Base-by-base conservation (phyloP, 2,329 filamentous ascomycete genomes). In the Rhexocercosporidium sp. region DNA sequence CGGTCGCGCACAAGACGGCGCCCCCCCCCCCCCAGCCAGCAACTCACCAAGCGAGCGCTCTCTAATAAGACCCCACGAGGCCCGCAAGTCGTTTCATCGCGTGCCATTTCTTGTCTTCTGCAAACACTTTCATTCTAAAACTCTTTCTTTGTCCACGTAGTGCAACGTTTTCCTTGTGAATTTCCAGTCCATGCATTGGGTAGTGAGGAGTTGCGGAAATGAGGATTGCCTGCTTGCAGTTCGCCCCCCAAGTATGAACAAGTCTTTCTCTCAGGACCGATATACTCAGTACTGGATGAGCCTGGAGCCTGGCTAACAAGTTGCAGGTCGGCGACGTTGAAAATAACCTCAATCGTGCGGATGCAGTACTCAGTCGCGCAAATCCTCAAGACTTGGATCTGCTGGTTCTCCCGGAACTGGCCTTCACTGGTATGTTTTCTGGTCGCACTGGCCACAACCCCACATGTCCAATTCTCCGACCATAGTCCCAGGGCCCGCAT, bases 361-460 rank as follows among this genome's bases (percentile, higher is more conserved):
- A 94, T 70, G 78, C 83, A 0, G 82, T 94, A 5, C 80, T 95
- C 14, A 82, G 79, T 20, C 81, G 76, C 27, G 84, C 86, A 0
- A 79, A 83, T 6, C 79, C 83, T 0, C 78, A 84, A 1, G 80
- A 84, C 18, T 73, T 94, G 1, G 90, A 93, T 75, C 82, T 94
- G 37, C 81, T 96, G 0, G 87, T 95, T 0, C 80, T 95, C 0
- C 92, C 92, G 0, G 92, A 95, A 76, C 80, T 95, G 77, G 90
- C 92, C 0, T 93, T 95, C 75, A 85, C 88, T 66, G 90, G 90
- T 92, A 79, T 71, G 69, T 66, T 31, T 27, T 9, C 9, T n/a
- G 14, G 34, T 39, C 34, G 34, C 34, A 39, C 8, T 39, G 8
- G 34, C 14, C 34, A n/a, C 34, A 39, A 39, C 8, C 34, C 34